phyloP scores from a whole-genome alignment of 2,329 filamentous ascomycete genomes.

The Gyromitra esculenta region DNA sequence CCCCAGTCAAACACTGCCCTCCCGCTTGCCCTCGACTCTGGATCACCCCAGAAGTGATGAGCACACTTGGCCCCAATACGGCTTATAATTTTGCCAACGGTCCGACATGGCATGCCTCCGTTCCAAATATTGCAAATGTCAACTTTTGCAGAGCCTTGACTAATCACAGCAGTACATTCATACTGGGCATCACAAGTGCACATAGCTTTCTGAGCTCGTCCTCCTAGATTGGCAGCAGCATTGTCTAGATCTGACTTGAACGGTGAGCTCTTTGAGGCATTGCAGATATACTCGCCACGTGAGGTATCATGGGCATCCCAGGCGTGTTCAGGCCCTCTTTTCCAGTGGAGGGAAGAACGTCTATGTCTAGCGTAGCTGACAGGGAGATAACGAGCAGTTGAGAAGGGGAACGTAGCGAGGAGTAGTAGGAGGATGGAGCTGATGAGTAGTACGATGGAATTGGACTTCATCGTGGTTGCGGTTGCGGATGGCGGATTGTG shows the following conservation, averaged over 20 bases:
- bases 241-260: slow-evolving; percentile 28
- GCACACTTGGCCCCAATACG: slow-evolving; percentile 36
- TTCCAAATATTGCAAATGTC: slow-evolving; percentile 38
- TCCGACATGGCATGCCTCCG: slow-evolving; percentile 22
- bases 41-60: slow-evolving; percentile 28
- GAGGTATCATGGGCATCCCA: slow-evolving; percentile 34
- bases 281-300: slow-evolving; percentile 25
- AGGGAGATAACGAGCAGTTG: slow-evolving; percentile 14
- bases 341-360: slow-evolving; percentile 4
- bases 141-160: slow-evolving; percentile 23
- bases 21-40: slow-evolving; percentile 5
- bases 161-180: slow-evolving; percentile 21
- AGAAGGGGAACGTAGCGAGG: slow-evolving; percentile 19
- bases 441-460: not conserved
- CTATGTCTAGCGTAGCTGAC: slow-evolving; percentile 1
- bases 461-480: slow-evolving; percentile 12
- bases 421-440: slow-evolving; percentile 6
- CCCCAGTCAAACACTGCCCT: slow-evolving; percentile 41
- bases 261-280: slow-evolving; percentile 29
- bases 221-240: slow-evolving; percentile 20
- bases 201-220: slow-evolving; percentile 10
- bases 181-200: slow-evolving; percentile 12
- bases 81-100: slow-evolving; percentile 24
- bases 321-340: not conserved
- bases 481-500: not conserved